Evolutionary conservation across 768 basidiomycete genomes (phyloP).

Genomic region (Peribolospora kevripleyi): DNA sequence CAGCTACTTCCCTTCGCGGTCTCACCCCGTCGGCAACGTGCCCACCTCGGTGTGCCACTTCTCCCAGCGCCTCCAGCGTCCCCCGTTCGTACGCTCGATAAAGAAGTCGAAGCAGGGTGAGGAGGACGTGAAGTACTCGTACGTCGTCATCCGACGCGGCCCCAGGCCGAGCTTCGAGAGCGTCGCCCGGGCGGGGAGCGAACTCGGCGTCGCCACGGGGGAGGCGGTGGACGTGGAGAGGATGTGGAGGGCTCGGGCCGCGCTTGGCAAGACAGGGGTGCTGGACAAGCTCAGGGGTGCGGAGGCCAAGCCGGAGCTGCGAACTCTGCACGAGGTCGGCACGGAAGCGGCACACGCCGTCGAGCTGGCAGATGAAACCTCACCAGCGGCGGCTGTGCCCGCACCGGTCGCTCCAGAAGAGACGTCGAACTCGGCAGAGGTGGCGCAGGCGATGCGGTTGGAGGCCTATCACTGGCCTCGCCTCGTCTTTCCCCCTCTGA

Average conservation of each 20-base stretch:
- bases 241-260: neutral
- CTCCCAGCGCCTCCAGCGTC: conserved; percentile 64
- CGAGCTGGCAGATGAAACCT: neutral
- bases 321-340: neutral
- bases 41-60: conserved; percentile 38
- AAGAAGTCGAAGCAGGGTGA: conserved; percentile 68
- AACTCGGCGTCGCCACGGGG: neutral
- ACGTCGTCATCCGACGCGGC: conserved; percentile 67
- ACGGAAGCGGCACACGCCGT: neutral
- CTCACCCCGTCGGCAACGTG: neutral
- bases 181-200: neutral
- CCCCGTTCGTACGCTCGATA: conserved; percentile 58
- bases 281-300: neutral
- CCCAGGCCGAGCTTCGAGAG: conserved; percentile 27
- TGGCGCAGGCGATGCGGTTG: conserved; percentile 12
- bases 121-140: conserved; percentile 70
- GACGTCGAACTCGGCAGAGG: conserved; percentile 3
- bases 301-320: conserved; percentile 1
- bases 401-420: conserved; percentile 8
- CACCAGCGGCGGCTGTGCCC: neutral
- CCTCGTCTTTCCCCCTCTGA: conserved; percentile 73
- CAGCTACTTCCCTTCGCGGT: conserved; percentile 8
- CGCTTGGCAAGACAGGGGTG: neutral
- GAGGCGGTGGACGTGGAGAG: neutral
- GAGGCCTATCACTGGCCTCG: conserved; percentile 45